phyloP scores from a whole-genome alignment of 2,329 filamentous ascomycete species.

The Monosporascus sp. region DNA sequence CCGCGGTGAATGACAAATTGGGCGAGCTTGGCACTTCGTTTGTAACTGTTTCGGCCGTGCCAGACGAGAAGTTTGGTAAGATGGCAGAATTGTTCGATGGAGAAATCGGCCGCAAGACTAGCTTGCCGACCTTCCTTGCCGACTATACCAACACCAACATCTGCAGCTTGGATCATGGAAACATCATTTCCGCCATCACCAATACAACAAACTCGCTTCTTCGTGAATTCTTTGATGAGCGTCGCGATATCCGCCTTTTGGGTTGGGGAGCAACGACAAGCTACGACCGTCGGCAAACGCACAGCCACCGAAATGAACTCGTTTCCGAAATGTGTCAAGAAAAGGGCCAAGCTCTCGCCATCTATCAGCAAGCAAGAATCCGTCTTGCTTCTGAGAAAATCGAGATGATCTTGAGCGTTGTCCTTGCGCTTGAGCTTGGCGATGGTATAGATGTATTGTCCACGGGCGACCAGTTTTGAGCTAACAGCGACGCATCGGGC shows the following conservation, averaged over 20 bases:
- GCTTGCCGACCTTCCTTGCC: constrained; percentile 97
- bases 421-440: constrained; percentile 79
- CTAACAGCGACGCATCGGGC: constrained; percentile 93
- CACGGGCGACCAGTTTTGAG: constrained; percentile 86
- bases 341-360: constrained; percentile 79
- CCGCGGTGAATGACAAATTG: constrained; percentile 98
- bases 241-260: constrained; percentile 93
- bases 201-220: constrained; percentile 95
- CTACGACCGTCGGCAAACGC: constrained; percentile 82
- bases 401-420: constrained; percentile 78
- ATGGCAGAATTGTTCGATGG: constrained; percentile 91
- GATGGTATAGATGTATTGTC: constrained; percentile 94
- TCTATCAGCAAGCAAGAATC: constrained; percentile 89
- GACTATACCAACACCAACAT: constrained; percentile 95
- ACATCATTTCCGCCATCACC: constrained; percentile 98
- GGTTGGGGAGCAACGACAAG: constrained; percentile 92
- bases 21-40: constrained; percentile 87
- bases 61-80: constrained; percentile 96
- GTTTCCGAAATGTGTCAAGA: constrained; percentile 74
- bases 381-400: constrained; percentile 81
- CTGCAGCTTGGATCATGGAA: constrained; percentile 97
- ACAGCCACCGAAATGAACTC: constrained; percentile 89
- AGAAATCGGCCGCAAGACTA: constrained; percentile 91
- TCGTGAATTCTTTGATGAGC: constrained; percentile 85
- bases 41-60: constrained; percentile 97